Percentiles rank a stretch among this genome's conserved stretches.
Conservation (phyloP, 2,329 filamentous ascomycete genomes). For the Colletotrichum sojae region DNA sequence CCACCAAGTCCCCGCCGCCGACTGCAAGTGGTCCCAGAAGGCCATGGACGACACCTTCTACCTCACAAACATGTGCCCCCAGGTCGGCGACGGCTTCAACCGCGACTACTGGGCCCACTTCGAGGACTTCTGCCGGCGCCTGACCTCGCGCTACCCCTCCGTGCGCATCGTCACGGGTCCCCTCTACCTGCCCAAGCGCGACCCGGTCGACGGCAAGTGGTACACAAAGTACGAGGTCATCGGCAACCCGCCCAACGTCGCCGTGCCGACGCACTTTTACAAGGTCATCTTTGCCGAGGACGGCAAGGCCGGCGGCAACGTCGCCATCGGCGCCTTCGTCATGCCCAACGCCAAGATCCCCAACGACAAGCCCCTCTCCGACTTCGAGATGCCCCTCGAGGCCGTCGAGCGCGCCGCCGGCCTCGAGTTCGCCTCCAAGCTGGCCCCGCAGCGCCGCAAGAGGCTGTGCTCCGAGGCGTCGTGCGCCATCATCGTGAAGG, state of each 20-base stretch:
- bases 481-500: slow-evolving; percentile 86
- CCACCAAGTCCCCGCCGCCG: slow-evolving; percentile 96
- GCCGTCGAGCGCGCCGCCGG: slow-evolving; percentile 93
- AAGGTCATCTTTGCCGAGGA: slow-evolving; percentile 99
- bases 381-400: slow-evolving; percentile 97
- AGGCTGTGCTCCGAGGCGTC: slow-evolving; percentile 88
- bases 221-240: slow-evolving; percentile 96
- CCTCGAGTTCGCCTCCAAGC: slow-evolving; percentile 87
- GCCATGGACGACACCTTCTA: slow-evolving; percentile 97
- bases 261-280: slow-evolving; percentile 98
- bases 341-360: slow-evolving; percentile 91
- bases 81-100: slow-evolving; percentile 98
- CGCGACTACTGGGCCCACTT: slow-evolving; percentile 99
- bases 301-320: slow-evolving; percentile 76
- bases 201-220: slow-evolving; percentile 91
- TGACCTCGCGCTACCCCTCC: slow-evolving; percentile 85
- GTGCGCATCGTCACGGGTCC: slow-evolving; percentile 95
- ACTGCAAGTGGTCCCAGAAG: slow-evolving; percentile 93
- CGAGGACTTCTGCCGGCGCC: slow-evolving; percentile 92
- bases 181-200: slow-evolving; percentile 89
- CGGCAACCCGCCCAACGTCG: slow-evolving; percentile 91
- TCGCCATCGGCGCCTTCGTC: slow-evolving; percentile 94
- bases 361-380: slow-evolving; percentile 87
- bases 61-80: slow-evolving; percentile 96
- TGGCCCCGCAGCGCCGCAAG: slow-evolving; percentile 81